phyloP scores from a whole-genome alignment of 495 filamentous ascomycete species.

The Penicillium waksmanii region DNA sequence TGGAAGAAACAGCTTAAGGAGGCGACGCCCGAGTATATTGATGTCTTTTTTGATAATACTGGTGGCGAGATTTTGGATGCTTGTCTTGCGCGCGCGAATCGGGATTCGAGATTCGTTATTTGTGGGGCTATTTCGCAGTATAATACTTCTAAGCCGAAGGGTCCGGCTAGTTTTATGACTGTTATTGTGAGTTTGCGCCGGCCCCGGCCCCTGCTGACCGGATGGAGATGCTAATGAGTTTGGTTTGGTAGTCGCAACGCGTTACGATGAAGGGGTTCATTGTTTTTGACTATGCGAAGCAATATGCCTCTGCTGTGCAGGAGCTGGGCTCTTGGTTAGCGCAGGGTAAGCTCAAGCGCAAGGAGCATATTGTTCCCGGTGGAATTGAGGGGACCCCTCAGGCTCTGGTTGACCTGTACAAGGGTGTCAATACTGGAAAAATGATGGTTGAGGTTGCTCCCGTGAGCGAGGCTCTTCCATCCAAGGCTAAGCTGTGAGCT shows the following conservation, averaged over 20 bases:
- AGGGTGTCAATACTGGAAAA: slow-evolving; percentile 56
- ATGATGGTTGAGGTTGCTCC: slow-evolving; percentile 54
- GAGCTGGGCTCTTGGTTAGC: slow-evolving; percentile 53
- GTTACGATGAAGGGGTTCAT: slow-evolving; percentile 61
- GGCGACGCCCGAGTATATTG: slow-evolving; percentile 54
- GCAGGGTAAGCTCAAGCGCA: slow-evolving; percentile 59
- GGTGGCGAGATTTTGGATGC: slow-evolving; percentile 60
- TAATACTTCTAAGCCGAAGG: slow-evolving; percentile 50
- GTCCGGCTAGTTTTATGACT: slow-evolving; percentile 51
- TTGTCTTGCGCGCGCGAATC: slow-evolving; percentile 49
- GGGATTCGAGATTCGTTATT: slow-evolving; percentile 54
- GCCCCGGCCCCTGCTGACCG: neutral
- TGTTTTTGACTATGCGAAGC: slow-evolving; percentile 54
- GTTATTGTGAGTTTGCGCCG: slow-evolving; percentile 55
- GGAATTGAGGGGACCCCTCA: slow-evolving; percentile 54
- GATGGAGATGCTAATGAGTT: slow-evolving; percentile 23
- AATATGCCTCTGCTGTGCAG: slow-evolving; percentile 48
- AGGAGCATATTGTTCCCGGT: slow-evolving; percentile 57
- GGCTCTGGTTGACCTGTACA: slow-evolving; percentile 52
- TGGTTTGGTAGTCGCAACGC: slow-evolving; percentile 43
- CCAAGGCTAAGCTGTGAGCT: slow-evolving; percentile 37
- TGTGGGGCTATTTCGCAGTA: slow-evolving; percentile 61
- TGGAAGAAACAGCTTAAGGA: slow-evolving; percentile 55
- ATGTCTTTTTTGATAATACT: slow-evolving; percentile 63
- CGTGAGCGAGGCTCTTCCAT: slow-evolving; percentile 32